Percentiles rank a stretch among this genome's conserved stretches.
Conservation (phyloP, 768 basidiomycete species). For the Pholiota conissans region DNA sequence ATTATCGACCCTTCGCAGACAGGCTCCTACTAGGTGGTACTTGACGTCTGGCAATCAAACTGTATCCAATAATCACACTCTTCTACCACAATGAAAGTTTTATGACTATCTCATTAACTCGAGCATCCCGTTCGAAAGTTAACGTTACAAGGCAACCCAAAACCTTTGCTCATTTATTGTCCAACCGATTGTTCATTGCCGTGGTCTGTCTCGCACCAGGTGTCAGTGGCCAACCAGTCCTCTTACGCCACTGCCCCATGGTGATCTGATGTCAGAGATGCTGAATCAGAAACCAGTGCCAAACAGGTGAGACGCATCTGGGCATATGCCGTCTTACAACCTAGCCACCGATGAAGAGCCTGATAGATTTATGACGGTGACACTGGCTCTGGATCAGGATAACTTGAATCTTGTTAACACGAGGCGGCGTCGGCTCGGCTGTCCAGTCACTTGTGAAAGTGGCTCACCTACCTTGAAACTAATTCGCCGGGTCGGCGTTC, state of each 20-base stretch:
- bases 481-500: conserved; percentile 4
- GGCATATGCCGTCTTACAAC: not conserved
- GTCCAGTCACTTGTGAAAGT: not conserved
- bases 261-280: not conserved
- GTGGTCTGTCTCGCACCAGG: too few species aligned
- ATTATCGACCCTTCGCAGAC: too few species aligned
- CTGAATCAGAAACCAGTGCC: too few species aligned
- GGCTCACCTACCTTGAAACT: too few species aligned
- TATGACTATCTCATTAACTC: conserved; percentile 3
- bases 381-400: not conserved
- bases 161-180: too few species aligned
- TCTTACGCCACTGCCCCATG: too few species aligned
- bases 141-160: not conserved
- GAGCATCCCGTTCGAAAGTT: not conserved
- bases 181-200: too few species aligned
- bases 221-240: too few species aligned
- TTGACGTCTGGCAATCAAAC: conserved; percentile 5
- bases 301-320: not conserved
- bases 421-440: not conserved
- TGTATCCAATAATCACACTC: not conserved
- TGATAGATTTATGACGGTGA: not conserved
- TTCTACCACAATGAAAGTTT: not conserved
- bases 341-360: not conserved
- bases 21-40: not conserved
- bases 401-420: not conserved